These are phyloP conservation scores for Fusarium solani-melongenae DNA, from an alignment of 2,329 filamentous ascomycete species.

Conservation along the genomic window DNA sequence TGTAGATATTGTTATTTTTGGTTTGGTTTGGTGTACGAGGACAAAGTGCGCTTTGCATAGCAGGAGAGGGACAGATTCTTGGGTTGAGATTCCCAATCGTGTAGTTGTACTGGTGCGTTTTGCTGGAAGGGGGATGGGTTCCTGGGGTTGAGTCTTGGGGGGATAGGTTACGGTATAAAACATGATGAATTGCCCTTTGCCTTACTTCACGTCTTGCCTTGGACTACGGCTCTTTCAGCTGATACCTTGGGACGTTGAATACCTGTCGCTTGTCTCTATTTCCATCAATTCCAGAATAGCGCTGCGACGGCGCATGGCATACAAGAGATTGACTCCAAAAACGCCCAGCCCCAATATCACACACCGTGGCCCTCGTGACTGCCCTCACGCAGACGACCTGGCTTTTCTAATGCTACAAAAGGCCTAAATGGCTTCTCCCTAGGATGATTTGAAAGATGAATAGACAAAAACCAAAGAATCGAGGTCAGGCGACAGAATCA, in stretches of 20 bases:
- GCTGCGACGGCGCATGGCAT: background rate
- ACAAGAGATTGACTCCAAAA: slow-evolving; percentile 22
- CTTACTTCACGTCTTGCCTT: background rate
- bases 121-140: background rate
- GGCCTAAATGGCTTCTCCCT: background rate
- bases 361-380: background rate
- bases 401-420: slow-evolving; percentile 26
- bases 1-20: slow-evolving; percentile 40
- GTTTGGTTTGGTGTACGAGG: slow-evolving; percentile 42
- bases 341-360: slow-evolving; percentile 28
- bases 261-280: background rate
- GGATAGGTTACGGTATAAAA: slow-evolving; percentile 31
- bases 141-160: slow-evolving; percentile 3
- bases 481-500: background rate
- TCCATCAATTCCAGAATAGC: background rate
- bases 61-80: slow-evolving; percentile 30
- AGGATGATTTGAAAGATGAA: background rate
- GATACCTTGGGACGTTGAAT: background rate
- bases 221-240: background rate
- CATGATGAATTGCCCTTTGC: slow-evolving; percentile 22
- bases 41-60: slow-evolving; percentile 39
- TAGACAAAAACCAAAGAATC: background rate
- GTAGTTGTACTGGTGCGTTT: slow-evolving; percentile 38
- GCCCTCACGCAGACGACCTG: background rate
- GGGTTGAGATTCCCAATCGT: slow-evolving; percentile 32